Evolutionary conservation across 1,284 basidiomycete species (phyloP).

Genomic region (Ustilago vetiveriae): DNA sequence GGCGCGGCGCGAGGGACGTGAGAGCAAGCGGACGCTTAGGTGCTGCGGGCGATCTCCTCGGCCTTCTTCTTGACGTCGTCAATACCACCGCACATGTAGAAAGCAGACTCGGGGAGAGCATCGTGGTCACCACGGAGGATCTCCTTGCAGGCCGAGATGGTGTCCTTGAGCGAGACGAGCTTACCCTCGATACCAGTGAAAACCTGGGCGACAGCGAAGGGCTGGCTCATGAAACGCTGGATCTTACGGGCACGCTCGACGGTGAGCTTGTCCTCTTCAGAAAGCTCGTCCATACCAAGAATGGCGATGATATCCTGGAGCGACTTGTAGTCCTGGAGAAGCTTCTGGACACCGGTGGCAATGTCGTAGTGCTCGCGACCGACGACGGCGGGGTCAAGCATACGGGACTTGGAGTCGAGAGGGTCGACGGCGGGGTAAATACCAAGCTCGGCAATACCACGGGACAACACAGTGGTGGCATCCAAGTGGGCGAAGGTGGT

Average conservation of each 20-base stretch:
- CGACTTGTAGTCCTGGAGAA: conserved; percentile 99
- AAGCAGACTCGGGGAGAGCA: conserved; percentile 81
- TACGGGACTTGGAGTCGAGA: conserved; percentile 98
- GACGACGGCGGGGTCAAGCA: conserved; percentile 98
- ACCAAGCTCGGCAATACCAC: conserved; percentile 98
- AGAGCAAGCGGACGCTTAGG: conserved; percentile 10
- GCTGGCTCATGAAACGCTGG: conserved; percentile 94
- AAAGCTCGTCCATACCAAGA: conserved; percentile 99
- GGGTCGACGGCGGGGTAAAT: conserved; percentile 99
- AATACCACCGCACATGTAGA: conserved; percentile 79
- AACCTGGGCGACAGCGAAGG: conserved; percentile 98
- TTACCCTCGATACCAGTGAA: conserved; percentile 99
- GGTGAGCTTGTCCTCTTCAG: conserved; percentile 98
- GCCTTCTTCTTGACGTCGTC: conserved; percentile 96
- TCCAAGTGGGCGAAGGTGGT: conserved; percentile 99
- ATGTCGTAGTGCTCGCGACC: conserved; percentile 91
- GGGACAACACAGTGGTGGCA: conserved; percentile 97
- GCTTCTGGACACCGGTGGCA: conserved; percentile 95
- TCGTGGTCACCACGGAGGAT: conserved; percentile 91
- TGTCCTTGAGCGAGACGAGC: conserved; percentile 76
- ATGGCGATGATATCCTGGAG: conserved; percentile 86
- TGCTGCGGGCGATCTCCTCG: conserved; percentile 78
- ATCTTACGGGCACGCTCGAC: conserved; percentile 77
- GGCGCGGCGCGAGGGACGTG: not conserved
- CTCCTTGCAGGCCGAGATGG: conserved; percentile 71